A percentile compares a stretch with the other conserved stretches of the same genome.
Conservation (phyloP, 2,329 filamentous ascomycete genomes). For the Colletotrichum sp. region DNA sequence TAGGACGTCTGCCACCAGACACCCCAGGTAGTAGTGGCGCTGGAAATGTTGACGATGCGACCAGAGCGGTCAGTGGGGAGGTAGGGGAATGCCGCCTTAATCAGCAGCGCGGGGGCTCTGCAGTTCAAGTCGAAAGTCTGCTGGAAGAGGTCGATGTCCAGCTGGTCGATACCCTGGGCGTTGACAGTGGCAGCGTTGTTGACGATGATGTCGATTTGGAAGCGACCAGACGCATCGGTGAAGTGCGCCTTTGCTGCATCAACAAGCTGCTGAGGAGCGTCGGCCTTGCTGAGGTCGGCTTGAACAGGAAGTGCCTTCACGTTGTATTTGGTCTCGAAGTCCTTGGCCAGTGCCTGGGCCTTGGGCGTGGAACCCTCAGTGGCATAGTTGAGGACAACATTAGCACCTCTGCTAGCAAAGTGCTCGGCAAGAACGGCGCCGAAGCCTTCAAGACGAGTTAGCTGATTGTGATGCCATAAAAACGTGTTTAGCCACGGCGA, state of each 20-base stretch:
- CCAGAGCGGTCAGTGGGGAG: constrained; percentile 71
- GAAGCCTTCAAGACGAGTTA: constrained; percentile 61
- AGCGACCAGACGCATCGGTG: constrained; percentile 46
- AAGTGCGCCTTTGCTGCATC: constrained; percentile 64
- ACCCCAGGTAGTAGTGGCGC: constrained; percentile 34
- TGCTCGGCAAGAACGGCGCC: constrained; percentile 69
- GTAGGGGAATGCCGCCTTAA: constrained; percentile 74
- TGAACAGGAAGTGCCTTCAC: constrained; percentile 64
- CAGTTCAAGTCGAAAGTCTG: constrained; percentile 81
- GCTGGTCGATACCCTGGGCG: constrained; percentile 63
- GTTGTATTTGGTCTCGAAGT: constrained; percentile 55
- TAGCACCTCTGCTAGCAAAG: constrained; percentile 73
- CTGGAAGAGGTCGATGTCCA: constrained; percentile 63
- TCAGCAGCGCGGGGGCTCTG: constrained; percentile 77
- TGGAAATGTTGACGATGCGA: constrained; percentile 61
- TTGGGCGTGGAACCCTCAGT: constrained; percentile 38
- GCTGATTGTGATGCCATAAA: neutral
- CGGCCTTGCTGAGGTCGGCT: constrained; percentile 71
- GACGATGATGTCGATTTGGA: constrained; percentile 82
- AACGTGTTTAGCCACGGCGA: neutral
- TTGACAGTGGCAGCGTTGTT: constrained; percentile 80
- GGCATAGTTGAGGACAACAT: constrained; percentile 75
- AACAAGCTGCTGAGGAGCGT: constrained; percentile 65
- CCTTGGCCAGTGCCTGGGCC: constrained; percentile 50
- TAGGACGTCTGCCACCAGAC: constrained; percentile 39